Evolutionary conservation across 140 eudicot species (phyloP).

Genomic region (Anethum foeniculum): DNA sequence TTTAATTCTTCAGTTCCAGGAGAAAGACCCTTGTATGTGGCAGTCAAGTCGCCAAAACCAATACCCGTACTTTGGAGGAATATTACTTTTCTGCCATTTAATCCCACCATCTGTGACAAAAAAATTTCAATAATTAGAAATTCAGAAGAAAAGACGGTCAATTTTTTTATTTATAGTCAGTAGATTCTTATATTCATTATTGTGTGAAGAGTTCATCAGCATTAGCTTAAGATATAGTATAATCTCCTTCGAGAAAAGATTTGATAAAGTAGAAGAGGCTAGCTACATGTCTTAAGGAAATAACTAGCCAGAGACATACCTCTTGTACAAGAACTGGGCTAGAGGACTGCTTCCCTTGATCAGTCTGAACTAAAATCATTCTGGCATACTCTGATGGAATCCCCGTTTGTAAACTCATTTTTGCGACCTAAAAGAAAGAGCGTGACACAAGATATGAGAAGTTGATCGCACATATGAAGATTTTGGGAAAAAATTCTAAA

Average conservation of each 20-base stretch:
- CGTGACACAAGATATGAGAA: background rate
- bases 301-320: slow-evolving; percentile 33
- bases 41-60: slow-evolving; percentile 71
- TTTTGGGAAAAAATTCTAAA: background rate
- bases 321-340: slow-evolving; percentile 35
- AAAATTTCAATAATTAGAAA: background rate
- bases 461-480: slow-evolving; percentile 4
- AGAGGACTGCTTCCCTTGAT: slow-evolving; percentile 31
- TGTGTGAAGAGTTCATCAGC: background rate
- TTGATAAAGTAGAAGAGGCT: background rate
- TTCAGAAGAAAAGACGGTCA: background rate
- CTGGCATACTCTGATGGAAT: slow-evolving; percentile 69
- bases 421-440: slow-evolving; percentile 38
- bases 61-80: slow-evolving; percentile 35
- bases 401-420: slow-evolving; percentile 62
- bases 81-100: slow-evolving; percentile 27
- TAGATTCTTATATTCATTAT: background rate
- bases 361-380: slow-evolving; percentile 46
- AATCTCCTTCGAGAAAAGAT: background rate
- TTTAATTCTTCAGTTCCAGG: slow-evolving; percentile 43
- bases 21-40: slow-evolving; percentile 45
- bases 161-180: background rate
- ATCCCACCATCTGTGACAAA: slow-evolving; percentile 31
- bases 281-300: background rate
- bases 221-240: background rate